Percentiles rank a stretch among this genome's conserved stretches.
Conservation (phyloP, 78 protist genomes). For the Pigoraptor vietnamica region DNA sequence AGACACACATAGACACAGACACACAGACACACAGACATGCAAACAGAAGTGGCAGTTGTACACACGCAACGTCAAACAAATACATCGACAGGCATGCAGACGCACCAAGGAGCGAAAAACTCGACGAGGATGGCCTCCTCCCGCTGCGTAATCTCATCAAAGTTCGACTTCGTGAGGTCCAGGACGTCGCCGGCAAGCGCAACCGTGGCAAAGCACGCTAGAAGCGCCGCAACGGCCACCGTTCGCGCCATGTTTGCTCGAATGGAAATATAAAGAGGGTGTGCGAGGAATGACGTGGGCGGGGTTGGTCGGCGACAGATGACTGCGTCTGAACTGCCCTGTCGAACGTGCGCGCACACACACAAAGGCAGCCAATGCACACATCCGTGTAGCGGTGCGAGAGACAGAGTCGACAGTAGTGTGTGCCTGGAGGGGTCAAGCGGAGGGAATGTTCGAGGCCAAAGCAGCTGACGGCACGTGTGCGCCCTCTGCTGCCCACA, state of each 20-base stretch:
- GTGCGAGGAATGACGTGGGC: no score
- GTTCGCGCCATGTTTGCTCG: not conserved
- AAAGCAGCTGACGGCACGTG: no score
- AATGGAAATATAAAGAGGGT: not conserved
- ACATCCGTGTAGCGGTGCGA: no score
- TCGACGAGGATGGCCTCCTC: not conserved
- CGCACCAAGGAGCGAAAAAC: slow-evolving; percentile 5
- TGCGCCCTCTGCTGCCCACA: no score
- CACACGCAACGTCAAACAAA: not conserved
- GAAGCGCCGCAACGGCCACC: not conserved
- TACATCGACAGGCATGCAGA: not conserved
- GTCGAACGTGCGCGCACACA: no score
- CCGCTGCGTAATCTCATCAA: not conserved
- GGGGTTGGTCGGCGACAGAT: no score
- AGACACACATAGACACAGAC: not conserved
- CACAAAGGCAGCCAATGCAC: no score
- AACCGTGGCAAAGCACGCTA: not conserved
- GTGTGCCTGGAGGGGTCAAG: no score
- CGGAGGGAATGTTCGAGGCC: no score
- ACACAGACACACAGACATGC: not conserved
- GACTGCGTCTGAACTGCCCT: no score
- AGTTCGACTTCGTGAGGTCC: not conserved
- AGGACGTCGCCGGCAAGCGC: not conserved
- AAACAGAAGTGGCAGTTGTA: not conserved
- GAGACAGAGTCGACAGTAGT: no score